phyloP scores from a whole-genome alignment of 257 asterid species.

The Haberlea rhodopensis region DNA sequence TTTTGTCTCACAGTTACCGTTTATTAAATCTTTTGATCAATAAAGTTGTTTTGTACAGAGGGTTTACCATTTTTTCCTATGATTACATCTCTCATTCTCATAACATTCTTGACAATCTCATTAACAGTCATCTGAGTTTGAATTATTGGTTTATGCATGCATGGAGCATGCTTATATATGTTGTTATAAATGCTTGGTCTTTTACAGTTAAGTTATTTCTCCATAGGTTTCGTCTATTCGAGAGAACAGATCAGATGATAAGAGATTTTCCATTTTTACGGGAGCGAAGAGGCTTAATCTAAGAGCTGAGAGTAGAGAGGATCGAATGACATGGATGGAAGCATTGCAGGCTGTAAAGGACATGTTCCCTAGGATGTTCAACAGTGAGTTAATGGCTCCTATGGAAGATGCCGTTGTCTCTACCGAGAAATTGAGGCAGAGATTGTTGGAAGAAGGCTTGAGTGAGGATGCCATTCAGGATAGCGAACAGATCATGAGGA shows the following conservation, averaged over 20 bases:
- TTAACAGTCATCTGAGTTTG: not conserved
- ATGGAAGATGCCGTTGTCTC: constrained; percentile 60
- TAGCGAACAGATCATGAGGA: constrained; percentile 75
- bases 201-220: constrained; percentile 29
- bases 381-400: constrained; percentile 93
- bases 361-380: too few species aligned
- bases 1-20: too few species aligned
- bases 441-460: too few species aligned
- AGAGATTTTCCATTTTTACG: constrained; percentile 84
- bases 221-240: constrained; percentile 78
- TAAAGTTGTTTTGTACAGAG: too few species aligned
- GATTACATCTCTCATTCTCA: too few species aligned
- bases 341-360: constrained; percentile 86
- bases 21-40: too few species aligned
- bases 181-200: constrained; percentile 13
- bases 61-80: too few species aligned
- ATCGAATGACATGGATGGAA: constrained; percentile 76
- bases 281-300: constrained; percentile 90
- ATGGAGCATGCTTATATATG: not conserved
- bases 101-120: too few species aligned
- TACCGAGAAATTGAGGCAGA: constrained; percentile 73
- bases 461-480: constrained; percentile 71
- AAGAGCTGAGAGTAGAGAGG: constrained; percentile 86
- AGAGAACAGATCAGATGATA: constrained; percentile 86
- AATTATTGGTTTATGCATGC: not conserved